These are phyloP conservation scores for Saccharum hybrid DNA, from an alignment of 202 grass and related monocot genomes.

Conservation along the genomic window DNA sequence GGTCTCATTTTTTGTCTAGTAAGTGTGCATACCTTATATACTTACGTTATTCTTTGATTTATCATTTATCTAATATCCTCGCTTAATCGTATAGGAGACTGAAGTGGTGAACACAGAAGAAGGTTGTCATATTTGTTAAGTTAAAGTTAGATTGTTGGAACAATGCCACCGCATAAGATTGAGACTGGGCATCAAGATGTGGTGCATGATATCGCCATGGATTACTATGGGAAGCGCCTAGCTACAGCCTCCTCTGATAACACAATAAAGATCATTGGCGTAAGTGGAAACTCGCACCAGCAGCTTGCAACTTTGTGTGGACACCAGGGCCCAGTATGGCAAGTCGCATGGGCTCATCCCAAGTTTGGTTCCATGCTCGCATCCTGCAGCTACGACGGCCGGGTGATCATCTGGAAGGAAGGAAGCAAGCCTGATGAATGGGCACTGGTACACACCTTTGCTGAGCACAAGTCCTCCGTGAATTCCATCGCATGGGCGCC, in stretches of 20 bases:
- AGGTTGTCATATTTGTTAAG: constrained; percentile 6
- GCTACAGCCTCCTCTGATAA: too few species aligned
- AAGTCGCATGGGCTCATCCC: constrained; percentile 78
- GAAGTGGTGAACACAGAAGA: constrained; percentile 1
- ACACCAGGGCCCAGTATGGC: constrained; percentile 83
- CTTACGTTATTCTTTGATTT: background rate
- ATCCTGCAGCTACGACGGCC: constrained; percentile 79
- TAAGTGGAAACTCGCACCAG: too few species aligned
- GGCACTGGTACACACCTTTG: constrained; percentile 55
- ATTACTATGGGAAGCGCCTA: too few species aligned
- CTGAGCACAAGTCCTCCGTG: constrained; percentile 81
- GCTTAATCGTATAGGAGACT: constrained; percentile 7
- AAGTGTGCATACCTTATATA: background rate
- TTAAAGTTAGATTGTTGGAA: constrained; percentile 8
- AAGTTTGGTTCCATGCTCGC: constrained; percentile 87
- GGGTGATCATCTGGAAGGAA: constrained; percentile 86
- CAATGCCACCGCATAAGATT: too few species aligned
- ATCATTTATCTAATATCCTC: background rate
- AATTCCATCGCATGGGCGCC: constrained; percentile 88
- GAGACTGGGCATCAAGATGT: too few species aligned
- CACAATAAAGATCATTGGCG: too few species aligned
- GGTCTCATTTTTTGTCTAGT: background rate
- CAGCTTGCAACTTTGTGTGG: constrained; percentile 74
- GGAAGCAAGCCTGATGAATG: constrained; percentile 80
- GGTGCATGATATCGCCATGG: too few species aligned